A percentile compares a stretch with the other conserved stretches of the same genome.
phyloP scores from a whole-genome alignment of 129 eudicot species.

The Apium graveolens region DNA sequence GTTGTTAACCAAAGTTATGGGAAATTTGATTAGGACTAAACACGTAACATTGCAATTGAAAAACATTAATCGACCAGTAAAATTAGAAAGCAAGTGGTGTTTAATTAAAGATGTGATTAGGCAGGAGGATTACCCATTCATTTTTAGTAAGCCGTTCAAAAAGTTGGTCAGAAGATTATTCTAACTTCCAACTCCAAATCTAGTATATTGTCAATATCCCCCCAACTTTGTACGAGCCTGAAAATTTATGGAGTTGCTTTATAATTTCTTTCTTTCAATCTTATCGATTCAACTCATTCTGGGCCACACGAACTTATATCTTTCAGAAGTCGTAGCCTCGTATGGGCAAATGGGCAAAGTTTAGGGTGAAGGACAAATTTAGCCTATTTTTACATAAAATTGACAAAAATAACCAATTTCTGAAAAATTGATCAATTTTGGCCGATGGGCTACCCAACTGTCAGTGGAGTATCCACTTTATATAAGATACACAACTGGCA shows the following conservation, averaged over 20 bases:
- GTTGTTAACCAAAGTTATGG: background rate
- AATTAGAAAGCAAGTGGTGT: background rate
- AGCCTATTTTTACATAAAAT: too few species aligned
- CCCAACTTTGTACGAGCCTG: slow-evolving; percentile 4
- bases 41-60: background rate
- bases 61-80: background rate
- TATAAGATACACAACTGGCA: too few species aligned
- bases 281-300: background rate
- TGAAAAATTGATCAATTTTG: too few species aligned
- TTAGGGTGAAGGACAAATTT: too few species aligned
- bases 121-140: background rate
- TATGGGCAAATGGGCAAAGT: too few species aligned
- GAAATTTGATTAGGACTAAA: background rate
- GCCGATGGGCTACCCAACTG: too few species aligned
- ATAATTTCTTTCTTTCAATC: background rate
- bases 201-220: slow-evolving; percentile 10
- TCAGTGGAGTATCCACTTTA: too few species aligned
- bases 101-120: background rate
- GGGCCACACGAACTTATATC: background rate
- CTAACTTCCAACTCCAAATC: slow-evolving; percentile 10
- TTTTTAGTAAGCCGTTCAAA: slow-evolving; percentile 2
- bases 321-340: background rate
- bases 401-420: too few species aligned
- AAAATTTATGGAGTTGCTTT: background rate
- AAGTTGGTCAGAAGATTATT: slow-evolving; percentile 13